Percentiles rank a stretch among this genome's conserved stretches.
Evolutionary conservation across 305 asterid species (phyloP).

Genomic region (Fraxinus albicans): DNA sequence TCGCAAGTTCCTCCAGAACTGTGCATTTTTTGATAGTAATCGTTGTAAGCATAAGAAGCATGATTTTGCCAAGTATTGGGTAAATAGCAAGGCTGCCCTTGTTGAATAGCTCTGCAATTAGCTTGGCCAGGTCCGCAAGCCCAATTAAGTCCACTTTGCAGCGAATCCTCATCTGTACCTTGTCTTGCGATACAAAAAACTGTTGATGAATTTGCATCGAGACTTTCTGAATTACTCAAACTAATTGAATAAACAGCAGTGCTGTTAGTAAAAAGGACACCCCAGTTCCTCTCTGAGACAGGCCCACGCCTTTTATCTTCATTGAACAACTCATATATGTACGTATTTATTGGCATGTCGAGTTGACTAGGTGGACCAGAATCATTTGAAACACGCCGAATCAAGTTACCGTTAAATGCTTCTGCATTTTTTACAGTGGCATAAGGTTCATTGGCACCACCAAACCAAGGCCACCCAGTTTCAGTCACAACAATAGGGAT

Average conservation of each 20-base stretch:
- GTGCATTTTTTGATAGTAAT: slow-evolving; percentile 75
- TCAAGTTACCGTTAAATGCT: slow-evolving; percentile 57
- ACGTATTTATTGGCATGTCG: slow-evolving; percentile 51
- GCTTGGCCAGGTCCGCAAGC: slow-evolving; percentile 93
- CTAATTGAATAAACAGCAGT: slow-evolving; percentile 62
- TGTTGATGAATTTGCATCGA: slow-evolving; percentile 45
- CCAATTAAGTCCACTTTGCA: slow-evolving; percentile 73
- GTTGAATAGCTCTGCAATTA: slow-evolving; percentile 70
- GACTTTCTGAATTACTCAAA: slow-evolving; percentile 33
- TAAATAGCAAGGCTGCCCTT: slow-evolving; percentile 69
- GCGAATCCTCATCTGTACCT: slow-evolving; percentile 48
- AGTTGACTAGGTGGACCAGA: slow-evolving; percentile 92
- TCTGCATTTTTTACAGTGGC: slow-evolving; percentile 70
- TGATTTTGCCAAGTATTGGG: slow-evolving; percentile 74
- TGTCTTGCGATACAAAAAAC: slow-evolving; percentile 63
- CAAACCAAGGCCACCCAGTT: slow-evolving; percentile 94
- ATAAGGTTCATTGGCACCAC: slow-evolving; percentile 69
- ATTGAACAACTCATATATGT: slow-evolving; percentile 82
- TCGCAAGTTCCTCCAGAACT: slow-evolving; percentile 79
- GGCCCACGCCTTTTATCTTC: slow-evolving; percentile 86
- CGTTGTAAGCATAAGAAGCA: slow-evolving; percentile 90
- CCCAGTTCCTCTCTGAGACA: slow-evolving; percentile 82
- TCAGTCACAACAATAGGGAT: slow-evolving; percentile 85
- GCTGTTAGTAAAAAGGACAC: slow-evolving; percentile 66
- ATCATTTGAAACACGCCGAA: slow-evolving; percentile 67